Evolutionary conservation across 1,284 basidiomycete species (phyloP).

Genomic region (Ganoderma lingzhi): DNA sequence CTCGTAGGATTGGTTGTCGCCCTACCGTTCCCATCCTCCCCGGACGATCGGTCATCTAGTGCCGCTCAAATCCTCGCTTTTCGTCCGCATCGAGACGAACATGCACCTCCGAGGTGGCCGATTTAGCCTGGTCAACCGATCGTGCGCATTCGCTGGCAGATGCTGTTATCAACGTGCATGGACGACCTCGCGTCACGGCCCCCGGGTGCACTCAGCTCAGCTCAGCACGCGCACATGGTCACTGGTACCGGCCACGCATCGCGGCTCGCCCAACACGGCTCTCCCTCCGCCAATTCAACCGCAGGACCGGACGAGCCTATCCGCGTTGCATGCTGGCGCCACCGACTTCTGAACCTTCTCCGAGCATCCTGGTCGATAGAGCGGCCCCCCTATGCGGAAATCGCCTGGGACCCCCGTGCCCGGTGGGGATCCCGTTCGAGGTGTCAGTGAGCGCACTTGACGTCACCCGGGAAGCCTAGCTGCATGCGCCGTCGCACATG

Average conservation of each 20-base stretch:
- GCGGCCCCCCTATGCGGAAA: not conserved
- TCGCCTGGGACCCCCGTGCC: not conserved
- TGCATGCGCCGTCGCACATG: conserved; percentile 1
- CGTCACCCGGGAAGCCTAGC: not conserved
- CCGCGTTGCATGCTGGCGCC: not conserved
- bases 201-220: not conserved
- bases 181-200: not conserved
- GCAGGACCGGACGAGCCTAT: not conserved
- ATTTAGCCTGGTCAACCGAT: not conserved
- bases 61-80: not conserved
- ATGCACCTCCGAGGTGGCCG: not conserved
- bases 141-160: not conserved
- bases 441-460: not conserved
- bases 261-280: not conserved
- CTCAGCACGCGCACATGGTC: not conserved
- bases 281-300: not conserved
- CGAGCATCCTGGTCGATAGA: conserved; percentile 1
- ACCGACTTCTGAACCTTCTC: not conserved
- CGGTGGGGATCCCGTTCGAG: not conserved
- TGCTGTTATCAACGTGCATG: not conserved
- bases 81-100: not conserved
- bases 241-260: not conserved
- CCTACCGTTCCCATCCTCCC: not conserved
- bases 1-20: not conserved
- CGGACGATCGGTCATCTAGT: not conserved